phyloP scores from a whole-genome alignment of 768 basidiomycete species.

The Pleurotus salmoneostramineus region DNA sequence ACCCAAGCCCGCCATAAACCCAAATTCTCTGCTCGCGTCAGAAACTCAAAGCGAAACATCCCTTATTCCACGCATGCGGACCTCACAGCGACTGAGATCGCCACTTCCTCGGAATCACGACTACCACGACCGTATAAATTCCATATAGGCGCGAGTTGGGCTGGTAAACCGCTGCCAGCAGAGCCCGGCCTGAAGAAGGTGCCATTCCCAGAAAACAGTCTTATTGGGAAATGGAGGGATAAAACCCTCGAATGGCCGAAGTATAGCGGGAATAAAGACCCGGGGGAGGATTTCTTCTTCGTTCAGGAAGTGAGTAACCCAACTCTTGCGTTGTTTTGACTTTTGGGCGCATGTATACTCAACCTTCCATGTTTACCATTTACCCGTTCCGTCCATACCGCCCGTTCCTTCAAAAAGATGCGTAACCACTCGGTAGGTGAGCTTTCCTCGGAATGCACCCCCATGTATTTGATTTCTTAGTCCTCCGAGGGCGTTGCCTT shows the following conservation, averaged over 20 bases:
- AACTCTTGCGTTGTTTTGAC: background rate
- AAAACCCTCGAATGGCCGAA: slow-evolving; percentile 48
- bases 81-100: background rate
- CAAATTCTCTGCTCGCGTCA: background rate
- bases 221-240: slow-evolving; percentile 70
- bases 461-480: slow-evolving; percentile 29
- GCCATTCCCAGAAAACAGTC: slow-evolving; percentile 55
- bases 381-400: background rate
- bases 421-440: slow-evolving; percentile 69
- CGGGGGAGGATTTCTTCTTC: slow-evolving; percentile 51
- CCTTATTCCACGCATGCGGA: slow-evolving; percentile 1
- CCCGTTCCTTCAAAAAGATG: slow-evolving; percentile 47
- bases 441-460: slow-evolving; percentile 10
- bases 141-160: slow-evolving; percentile 76
- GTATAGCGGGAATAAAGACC: slow-evolving; percentile 28
- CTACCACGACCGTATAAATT: slow-evolving; percentile 55
- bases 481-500: slow-evolving; percentile 63
- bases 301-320: slow-evolving; percentile 56
- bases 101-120: background rate
- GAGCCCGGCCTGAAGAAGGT: slow-evolving; percentile 23
- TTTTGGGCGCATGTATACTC: background rate
- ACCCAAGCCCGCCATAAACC: background rate
- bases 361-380: background rate
- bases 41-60: background rate
- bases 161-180: slow-evolving; percentile 57